Evolutionary conservation across 164 flowering plant genomes (phyloP), one percentile per base, ranked within the genome.

Genomic region (Aristolochia californica): DNA sequence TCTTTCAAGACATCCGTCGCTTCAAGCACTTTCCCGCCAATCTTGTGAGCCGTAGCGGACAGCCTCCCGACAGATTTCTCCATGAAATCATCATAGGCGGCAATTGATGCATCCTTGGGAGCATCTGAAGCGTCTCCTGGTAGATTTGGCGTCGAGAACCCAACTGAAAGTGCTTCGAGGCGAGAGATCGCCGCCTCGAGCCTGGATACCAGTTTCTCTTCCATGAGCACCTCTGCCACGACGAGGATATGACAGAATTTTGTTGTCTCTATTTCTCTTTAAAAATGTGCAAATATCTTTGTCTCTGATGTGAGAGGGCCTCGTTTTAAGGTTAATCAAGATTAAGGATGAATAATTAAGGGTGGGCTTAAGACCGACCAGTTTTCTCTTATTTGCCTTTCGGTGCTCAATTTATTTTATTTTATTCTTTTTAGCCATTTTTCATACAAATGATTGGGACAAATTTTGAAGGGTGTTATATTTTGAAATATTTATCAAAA

Each of bases 151-250:
- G 63, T 25, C 28, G 25, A 47, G 30, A 57, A 63, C 45, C 71
- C 65, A 28, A 45, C 17, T 34, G 94, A 76, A 15, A 85, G 54
- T 65, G 80, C 62, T 76, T 94, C 99, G 25, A 94, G 72, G 24
- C 91, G 81, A 63, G 75, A 55, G 55, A 94, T 96, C 25, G 97
- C 99, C 25, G 95, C 70, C 59, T 94, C 99, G 70, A 94, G 59
- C 63, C 99, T 56, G 70, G 68, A 66, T 20, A 94, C 68, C 72
- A 94, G 74, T 70, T 75, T 79, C 79, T 77, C 97, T 62, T 86
- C 97, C 98, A 91, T 91, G 11, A 23, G 5, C 1, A 50, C 12
- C 23, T 12, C 13, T 0, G 0, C 11, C 53, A 49, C 50, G 22
- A 47, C 20, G 11, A 14, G 21, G 22, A 47, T 47, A 47, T 4